These are phyloP conservation scores for Thyridium curvatum DNA, from an alignment of 2,329 filamentous ascomycete species.

Conservation along the genomic window DNA sequence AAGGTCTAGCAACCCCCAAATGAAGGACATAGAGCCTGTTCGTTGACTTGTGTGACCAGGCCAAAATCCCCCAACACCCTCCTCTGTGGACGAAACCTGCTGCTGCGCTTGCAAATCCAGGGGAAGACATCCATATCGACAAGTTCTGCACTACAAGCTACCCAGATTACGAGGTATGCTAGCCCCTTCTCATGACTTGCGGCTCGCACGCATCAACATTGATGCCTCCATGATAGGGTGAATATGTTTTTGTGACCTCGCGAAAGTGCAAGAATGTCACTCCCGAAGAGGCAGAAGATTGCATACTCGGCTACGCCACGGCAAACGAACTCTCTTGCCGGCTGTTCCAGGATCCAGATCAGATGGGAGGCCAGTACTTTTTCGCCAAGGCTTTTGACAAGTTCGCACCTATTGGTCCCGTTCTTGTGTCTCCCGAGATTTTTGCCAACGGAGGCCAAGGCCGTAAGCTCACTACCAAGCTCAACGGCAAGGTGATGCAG, in stretches of 20 bases:
- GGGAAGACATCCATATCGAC: slow-evolving; percentile 20
- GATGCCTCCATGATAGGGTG: slow-evolving; percentile 39
- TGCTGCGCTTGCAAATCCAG: slow-evolving; percentile 7
- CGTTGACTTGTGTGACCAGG: slow-evolving; percentile 13
- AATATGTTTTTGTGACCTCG: slow-evolving; percentile 43
- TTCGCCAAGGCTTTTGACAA: slow-evolving; percentile 36
- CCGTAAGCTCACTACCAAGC: slow-evolving; percentile 24
- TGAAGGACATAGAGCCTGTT: too few relatives aligned
- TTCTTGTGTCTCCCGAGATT: slow-evolving; percentile 22
- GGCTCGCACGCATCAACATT: slow-evolving; percentile 28
- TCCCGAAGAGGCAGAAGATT: too few relatives aligned
- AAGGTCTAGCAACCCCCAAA: too few relatives aligned
- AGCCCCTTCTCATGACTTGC: too few relatives aligned
- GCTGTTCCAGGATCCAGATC: slow-evolving; percentile 18
- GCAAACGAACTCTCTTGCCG: slow-evolving; percentile 25
- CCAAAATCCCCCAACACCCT: slow-evolving; percentile 7
- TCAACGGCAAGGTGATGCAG: slow-evolving; percentile 37
- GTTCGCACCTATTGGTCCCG: slow-evolving; percentile 35
- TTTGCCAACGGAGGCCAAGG: slow-evolving; percentile 12
- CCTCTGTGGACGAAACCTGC: slow-evolving; percentile 9
- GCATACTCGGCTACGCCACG: slow-evolving; percentile 23
- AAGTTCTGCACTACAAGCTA: background rate
- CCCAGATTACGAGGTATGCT: slow-evolving; percentile 4
- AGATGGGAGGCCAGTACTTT: slow-evolving; percentile 20
- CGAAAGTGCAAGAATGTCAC: slow-evolving; percentile 38